phyloP scores from a whole-genome alignment of 148 eudicot species.

The Fagopyrum homotropicum region DNA sequence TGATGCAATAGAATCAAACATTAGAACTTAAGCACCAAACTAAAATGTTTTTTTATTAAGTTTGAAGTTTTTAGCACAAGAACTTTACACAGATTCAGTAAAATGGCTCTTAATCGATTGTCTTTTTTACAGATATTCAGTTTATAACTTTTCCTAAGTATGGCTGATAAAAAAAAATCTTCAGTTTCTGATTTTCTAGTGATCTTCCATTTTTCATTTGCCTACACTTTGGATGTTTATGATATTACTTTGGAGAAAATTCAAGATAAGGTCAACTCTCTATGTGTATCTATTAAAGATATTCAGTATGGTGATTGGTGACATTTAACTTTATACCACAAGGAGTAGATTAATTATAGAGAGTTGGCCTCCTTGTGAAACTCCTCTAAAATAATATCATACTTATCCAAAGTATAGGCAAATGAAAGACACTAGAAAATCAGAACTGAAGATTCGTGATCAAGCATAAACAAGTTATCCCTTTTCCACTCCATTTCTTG shows the following conservation, averaged over 20 bases:
- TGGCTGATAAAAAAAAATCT: too few species aligned
- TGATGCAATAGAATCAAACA: not conserved
- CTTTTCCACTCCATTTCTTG: not conserved
- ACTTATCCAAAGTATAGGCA: not conserved
- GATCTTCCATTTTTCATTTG: too few species aligned
- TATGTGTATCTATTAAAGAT: too few species aligned
- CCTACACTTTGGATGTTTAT: too few species aligned
- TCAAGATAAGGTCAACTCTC: too few species aligned
- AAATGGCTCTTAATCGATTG: too few species aligned
- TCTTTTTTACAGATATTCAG: too few species aligned
- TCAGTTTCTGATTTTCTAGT: too few species aligned
- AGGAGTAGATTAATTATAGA: not conserved
- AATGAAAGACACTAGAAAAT: not conserved
- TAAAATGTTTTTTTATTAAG: not conserved
- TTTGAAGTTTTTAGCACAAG: not conserved
- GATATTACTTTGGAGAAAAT: too few species aligned
- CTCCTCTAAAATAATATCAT: not conserved
- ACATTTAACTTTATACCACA: not conserved
- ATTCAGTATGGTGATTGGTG: too few species aligned
- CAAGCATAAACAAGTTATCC: not conserved
- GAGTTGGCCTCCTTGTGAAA: not conserved
- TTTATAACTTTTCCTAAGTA: too few species aligned
- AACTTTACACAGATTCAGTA: too few species aligned
- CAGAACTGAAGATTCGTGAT: not conserved
- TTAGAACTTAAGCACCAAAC: not conserved